phyloP scores from a whole-genome alignment of 768 basidiomycete genomes.

The Amanita phalloides region DNA sequence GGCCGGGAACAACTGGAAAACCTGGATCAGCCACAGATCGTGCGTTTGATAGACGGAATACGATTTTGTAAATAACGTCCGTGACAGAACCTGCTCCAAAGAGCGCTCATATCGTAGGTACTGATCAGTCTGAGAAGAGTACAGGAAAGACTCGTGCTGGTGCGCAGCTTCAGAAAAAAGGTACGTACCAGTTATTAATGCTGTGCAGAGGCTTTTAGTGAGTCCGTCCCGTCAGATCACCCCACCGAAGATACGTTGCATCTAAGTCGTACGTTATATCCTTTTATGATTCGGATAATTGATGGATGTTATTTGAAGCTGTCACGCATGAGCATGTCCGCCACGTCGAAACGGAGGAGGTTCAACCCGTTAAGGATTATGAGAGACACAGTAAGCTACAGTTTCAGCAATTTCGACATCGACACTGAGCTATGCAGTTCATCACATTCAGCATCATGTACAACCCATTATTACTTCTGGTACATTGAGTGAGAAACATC shows the following conservation, averaged over 20 bases:
- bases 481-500: constrained; percentile 15
- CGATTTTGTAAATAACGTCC: neutral
- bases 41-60: constrained; percentile 5
- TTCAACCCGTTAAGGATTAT: constrained; percentile 19
- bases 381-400: constrained; percentile 23
- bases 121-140: neutral
- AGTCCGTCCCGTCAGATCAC: constrained; percentile 11
- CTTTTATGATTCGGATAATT: neutral
- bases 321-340: constrained; percentile 18
- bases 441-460: constrained; percentile 27
- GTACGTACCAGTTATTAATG: neutral
- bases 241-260: constrained; percentile 13
- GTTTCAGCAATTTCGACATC: neutral
- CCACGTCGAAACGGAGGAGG: constrained; percentile 20
- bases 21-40: constrained; percentile 2
- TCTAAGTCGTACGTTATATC: constrained; percentile 11
- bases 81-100: neutral
- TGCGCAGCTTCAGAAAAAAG: no score
- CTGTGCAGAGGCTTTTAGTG: constrained; percentile 6
- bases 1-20: constrained; percentile 12
- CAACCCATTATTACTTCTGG: constrained; percentile 21
- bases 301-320: constrained; percentile 8
- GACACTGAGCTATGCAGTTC: constrained; percentile 13
- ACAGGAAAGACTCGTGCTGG: neutral
- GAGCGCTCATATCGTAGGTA: neutral